Base-by-base conservation (phyloP, 345 rosid genomes). In the Arabidopsis suecica region DNA sequence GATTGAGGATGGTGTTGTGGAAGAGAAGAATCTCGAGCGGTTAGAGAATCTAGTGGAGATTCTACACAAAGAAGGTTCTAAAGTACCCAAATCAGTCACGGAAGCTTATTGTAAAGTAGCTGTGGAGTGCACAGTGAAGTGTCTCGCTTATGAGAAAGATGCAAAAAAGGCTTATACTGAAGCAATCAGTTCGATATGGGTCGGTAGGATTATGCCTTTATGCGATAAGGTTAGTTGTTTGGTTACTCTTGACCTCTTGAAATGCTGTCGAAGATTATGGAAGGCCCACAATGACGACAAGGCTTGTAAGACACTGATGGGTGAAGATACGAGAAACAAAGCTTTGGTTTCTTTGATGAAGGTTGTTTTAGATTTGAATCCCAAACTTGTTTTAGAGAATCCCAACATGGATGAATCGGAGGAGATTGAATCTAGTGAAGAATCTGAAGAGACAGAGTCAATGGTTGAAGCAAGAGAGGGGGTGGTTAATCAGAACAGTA, bases 71-170 rank as follows among this genome's bases (percentile, higher is more conserved):
- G 82, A 74, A 36, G 87, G 86, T 16, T 20, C 37, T 5, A 23
- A 69, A 3, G 69, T 84, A 28, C 34, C 79, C 0, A 80, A 69
- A 5, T 83, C 90, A 18, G 82, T 92, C 84, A 82, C 78, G 68
- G 73, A 45, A 12, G 93, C 93, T 0, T 90, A 82, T 36, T 61
- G 82, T 44, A 82, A 85, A 8, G 86, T 83, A 5, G 92, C 88
- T 1, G 82, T 87, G 37, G 91, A 88, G 66, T 90, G 91, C 8
- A 82, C 89, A 5, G 75, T 82, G 37, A 84, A 72, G 82, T 79
- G 48, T 70, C 69, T 91, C 51, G 53, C 68, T 9, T 78, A 49
- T 7, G 75, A 72, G 63, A 33, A 3, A 41, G 45, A 64, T 18
- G 40, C 51, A 16, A 78, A 44, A 60, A 55, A 67, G 6, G 72